phyloP scores from a whole-genome alignment of 2,329 filamentous ascomycete species.

The Bipolaris gigantea region DNA sequence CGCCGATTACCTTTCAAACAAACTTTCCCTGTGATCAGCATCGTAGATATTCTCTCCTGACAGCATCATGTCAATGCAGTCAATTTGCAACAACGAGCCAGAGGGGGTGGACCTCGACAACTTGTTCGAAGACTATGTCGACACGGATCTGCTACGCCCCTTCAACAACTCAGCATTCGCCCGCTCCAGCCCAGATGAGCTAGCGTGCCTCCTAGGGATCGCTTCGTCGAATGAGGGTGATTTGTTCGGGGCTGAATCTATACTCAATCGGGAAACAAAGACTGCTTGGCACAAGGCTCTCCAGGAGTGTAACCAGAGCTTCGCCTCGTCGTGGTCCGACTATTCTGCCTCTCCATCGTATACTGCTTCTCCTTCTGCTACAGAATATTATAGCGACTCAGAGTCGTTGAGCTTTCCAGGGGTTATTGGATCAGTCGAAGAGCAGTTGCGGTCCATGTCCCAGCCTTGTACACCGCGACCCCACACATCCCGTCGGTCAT shows the following conservation, averaged over 20 bases:
- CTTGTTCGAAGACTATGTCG: constrained; percentile 66
- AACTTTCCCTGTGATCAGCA: constrained; percentile 29
- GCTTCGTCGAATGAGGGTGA: constrained; percentile 57
- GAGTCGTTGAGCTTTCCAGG: constrained; percentile 39
- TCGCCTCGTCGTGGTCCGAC: constrained; percentile 42
- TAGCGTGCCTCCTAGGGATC: constrained; percentile 56
- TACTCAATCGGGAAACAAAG: constrained; percentile 53
- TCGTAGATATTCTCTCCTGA: constrained; percentile 24
- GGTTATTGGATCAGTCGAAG: constrained; percentile 32
- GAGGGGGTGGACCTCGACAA: constrained; percentile 61
- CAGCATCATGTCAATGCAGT: constrained; percentile 46
- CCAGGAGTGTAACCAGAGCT: constrained; percentile 55
- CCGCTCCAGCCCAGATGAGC: constrained; percentile 52
- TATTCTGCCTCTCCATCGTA: constrained; percentile 34
- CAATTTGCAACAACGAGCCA: constrained; percentile 55
- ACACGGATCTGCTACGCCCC: constrained; percentile 56
- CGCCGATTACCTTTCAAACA: constrained; percentile 17
- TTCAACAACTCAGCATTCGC: constrained; percentile 53
- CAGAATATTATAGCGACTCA: constrained; percentile 36
- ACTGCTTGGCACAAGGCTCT: constrained; percentile 59
- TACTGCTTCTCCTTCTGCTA: constrained; percentile 34
- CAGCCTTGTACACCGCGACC: constrained; percentile 41
- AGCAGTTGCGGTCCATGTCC: constrained; percentile 32
- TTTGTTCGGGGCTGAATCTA: constrained; percentile 50
- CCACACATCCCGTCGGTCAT: constrained; percentile 18